A percentile compares a stretch with the other conserved stretches of the same genome.
These are phyloP conservation scores for Leucogyrophana mollusca DNA, from an alignment of 768 basidiomycete genomes.

Conservation along the genomic window DNA sequence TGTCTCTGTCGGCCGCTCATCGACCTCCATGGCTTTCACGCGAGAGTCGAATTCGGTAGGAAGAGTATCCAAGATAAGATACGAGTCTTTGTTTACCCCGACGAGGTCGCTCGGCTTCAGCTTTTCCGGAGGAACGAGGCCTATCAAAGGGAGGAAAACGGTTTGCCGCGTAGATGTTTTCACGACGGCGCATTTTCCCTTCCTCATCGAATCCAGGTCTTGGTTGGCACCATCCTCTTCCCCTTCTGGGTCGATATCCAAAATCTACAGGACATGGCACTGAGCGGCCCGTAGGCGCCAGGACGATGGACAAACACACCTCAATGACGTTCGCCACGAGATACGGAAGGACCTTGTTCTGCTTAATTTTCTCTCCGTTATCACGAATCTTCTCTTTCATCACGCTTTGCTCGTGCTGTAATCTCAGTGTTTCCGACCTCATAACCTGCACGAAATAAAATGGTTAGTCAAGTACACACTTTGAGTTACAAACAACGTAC, in stretches of 20 bases:
- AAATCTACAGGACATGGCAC: slow-evolving; percentile 54
- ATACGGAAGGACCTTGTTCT: slow-evolving; percentile 98
- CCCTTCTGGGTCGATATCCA: slow-evolving; percentile 90
- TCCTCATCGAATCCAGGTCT: slow-evolving; percentile 93
- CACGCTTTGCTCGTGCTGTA: slow-evolving; percentile 91
- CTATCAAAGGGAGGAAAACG: slow-evolving; percentile 96
- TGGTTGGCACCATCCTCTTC: slow-evolving; percentile 96
- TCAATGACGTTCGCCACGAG: slow-evolving; percentile 98
- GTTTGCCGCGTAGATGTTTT: slow-evolving; percentile 99
- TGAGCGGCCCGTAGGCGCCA: slow-evolving; percentile 1
- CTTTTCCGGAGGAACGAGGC: slow-evolving; percentile 90
- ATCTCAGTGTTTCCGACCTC: slow-evolving; percentile 88
- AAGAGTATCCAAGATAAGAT: slow-evolving; percentile 91
- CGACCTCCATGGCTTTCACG: slow-evolving; percentile 99
- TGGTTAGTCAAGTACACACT: neutral
- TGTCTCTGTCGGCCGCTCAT: slow-evolving; percentile 95
- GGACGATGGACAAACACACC: slow-evolving; percentile 44
- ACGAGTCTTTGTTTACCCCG: slow-evolving; percentile 99
- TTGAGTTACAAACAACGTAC: slow-evolving; percentile 36
- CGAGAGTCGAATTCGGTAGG: slow-evolving; percentile 97
- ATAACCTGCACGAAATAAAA: slow-evolving; percentile 60
- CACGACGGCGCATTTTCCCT: slow-evolving; percentile 97
- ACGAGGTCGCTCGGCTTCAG: slow-evolving; percentile 93
- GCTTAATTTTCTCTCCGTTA: slow-evolving; percentile 97
- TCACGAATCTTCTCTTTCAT: slow-evolving; percentile 99